These are phyloP conservation scores for Pseudopithomyces maydicus DNA, from an alignment of 2,329 filamentous ascomycete species.

Conservation along the genomic window DNA sequence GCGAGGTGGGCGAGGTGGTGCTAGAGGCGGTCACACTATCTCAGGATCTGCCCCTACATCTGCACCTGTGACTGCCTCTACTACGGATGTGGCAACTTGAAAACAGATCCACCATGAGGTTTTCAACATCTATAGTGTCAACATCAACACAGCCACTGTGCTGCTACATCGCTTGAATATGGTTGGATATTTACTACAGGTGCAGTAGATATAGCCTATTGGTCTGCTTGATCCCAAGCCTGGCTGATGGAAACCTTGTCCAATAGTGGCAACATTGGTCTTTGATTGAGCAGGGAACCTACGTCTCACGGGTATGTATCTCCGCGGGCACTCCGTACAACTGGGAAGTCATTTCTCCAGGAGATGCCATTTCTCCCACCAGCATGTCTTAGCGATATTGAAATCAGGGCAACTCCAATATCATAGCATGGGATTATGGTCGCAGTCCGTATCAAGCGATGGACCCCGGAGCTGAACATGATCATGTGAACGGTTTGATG, in stretches of 20 bases:
- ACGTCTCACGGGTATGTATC: too few species aligned
- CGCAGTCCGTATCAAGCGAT: too few species aligned
- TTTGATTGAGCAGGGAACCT: too few species aligned
- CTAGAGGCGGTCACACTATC: slow-evolving; percentile 32
- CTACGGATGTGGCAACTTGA: slow-evolving; percentile 16
- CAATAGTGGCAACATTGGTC: too few species aligned
- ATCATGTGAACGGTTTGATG: not conserved
- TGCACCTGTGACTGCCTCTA: slow-evolving; percentile 1
- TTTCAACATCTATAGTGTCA: not conserved
- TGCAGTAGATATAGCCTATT: not conserved
- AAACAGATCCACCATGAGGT: not conserved
- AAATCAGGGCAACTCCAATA: too few species aligned
- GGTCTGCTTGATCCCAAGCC: too few species aligned
- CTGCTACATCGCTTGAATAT: not conserved
- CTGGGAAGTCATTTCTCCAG: too few species aligned
- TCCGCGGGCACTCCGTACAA: too few species aligned
- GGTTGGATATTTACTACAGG: not conserved
- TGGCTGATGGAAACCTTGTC: too few species aligned
- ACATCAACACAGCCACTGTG: not conserved
- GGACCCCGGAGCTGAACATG: not conserved
- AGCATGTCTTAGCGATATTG: too few species aligned
- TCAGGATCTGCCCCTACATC: slow-evolving; percentile 5
- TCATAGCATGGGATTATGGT: too few species aligned
- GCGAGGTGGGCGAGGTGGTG: slow-evolving; percentile 40
- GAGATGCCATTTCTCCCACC: too few species aligned